Base-by-base conservation (phyloP, 768 basidiomycete genomes). In the Glaciozyma martinii region DNA sequence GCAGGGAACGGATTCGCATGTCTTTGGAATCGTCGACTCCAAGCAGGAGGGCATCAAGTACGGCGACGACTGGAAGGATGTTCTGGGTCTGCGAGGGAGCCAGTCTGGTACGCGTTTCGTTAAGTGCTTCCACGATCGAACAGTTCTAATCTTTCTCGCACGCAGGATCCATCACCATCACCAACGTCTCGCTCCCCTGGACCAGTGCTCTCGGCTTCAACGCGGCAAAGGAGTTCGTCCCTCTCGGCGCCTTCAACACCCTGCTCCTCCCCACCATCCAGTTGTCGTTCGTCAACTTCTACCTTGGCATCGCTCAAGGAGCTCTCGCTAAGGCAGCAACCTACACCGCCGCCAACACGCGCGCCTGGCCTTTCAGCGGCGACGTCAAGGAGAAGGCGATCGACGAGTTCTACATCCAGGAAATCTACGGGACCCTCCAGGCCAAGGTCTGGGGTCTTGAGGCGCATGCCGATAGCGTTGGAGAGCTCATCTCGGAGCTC, bases 301-400 rank as follows among this genome's bases (percentile, higher is more conserved):
- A 62, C 55, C 61, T 62, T 46, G 61, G 61, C 4, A 62, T 62
- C 54, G 61, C 61, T 18, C 44, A 62, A 62, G 61, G 61, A 9
- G 61, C 61, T 7, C 61, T 62, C 32, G n/a, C 23, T 7, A 47
- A 57, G 25, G 61, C 61, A 10, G 42, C 55, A 3, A 30, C 19
- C 7, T 62, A 57, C 44, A 57, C 61, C 6, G 43, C 27, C n/a
- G 40, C n/a, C 9, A 56, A 62, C 44, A 57, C 61, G 49, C 54
- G 61, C 43, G 55, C 32, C 6, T 62, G 61, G 61, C 55, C 54
- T 1, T 57, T 56, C 46, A 32, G 44, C 5, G 46, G 23, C 1
- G 55, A 62, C 46, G 44, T 50, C 44, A 57, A 56, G 32, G n/a
- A 30, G n/a, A 37, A 33, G 10, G 61, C 44, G 15, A n/a, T 29